Evolutionary conservation across 106 monocot genomes (phyloP).

Genomic region (Acorus calamus): DNA sequence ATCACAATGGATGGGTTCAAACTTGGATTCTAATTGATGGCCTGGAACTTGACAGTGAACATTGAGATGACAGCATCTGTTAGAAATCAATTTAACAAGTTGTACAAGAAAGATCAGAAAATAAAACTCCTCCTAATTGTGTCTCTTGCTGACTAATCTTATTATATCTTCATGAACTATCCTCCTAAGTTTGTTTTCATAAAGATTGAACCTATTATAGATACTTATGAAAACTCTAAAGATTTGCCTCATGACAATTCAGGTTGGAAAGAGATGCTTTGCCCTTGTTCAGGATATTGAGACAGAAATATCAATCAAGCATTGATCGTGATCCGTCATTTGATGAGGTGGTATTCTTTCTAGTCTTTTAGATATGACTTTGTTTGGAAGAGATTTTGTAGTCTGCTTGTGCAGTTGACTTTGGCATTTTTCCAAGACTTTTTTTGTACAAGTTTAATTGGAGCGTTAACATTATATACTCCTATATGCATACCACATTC

Average conservation of each 20-base stretch:
- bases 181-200: not conserved
- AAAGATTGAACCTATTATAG: not conserved
- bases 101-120: too few relatives aligned
- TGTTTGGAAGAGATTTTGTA: too few relatives aligned
- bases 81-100: too few relatives aligned
- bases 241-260: not conserved
- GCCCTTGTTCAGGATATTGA: conserved; percentile 77
- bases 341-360: conserved; percentile 55
- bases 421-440: not conserved
- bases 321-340: conserved; percentile 71
- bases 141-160: too few relatives aligned
- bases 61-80: too few relatives aligned
- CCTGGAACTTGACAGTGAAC: too few relatives aligned
- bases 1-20: too few relatives aligned
- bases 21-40: too few relatives aligned
- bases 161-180: not conserved
- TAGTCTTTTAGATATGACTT: not conserved
- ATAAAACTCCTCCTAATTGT: too few relatives aligned
- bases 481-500: not conserved
- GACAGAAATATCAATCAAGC: conserved; percentile 71
- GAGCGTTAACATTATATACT: not conserved
- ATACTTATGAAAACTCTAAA: not conserved
- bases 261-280: conserved; percentile 94
- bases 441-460: not conserved
- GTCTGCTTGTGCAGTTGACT: too few relatives aligned